Evolutionary conservation across 331 rosid genomes (phyloP), one percentile per base, ranked within the genome.

Genomic region (Cydonia oblonga): DNA sequence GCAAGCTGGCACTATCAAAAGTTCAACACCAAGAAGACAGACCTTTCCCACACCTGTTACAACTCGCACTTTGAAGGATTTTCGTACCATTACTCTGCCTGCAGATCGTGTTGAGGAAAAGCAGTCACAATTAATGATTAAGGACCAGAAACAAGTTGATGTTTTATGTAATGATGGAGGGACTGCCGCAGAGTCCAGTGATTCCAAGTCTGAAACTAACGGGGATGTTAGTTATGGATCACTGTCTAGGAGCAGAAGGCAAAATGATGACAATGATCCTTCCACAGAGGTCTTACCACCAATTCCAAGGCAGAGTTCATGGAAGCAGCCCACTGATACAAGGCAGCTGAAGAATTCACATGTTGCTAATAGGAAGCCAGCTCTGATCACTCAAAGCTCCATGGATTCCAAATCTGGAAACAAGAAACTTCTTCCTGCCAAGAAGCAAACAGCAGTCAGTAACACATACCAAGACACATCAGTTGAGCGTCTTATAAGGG

Each of bases 401-500:
- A 76, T 72, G 73, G 99, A 91, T 58, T 70, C 71, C 57, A 95
- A 90, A 73, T 63, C 74, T 75, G 91, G 84, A 35, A 95, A 79
- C 83, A 95, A 95, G 85, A 95, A 95, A 76, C 81, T 71, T 75
- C 83, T 72, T 80, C 79, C 96, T 71, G 81, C 79, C 79, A 95
- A 95, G 86, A 95, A 90, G 88, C 99, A 85, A 77, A 72, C 73
- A 66, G 70, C 90, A 72, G 79, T 61, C 24, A 84, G 83, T 78
- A 73, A 73, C 60, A 80, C 72, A 71, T 82, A 92, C 79, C 97
- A 88, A 74, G 97, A 95, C 81, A 81, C 97, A 1, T 95, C 99
- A 0, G 96, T 95, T 61, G 99, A 95, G 81, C 96, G 97, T 74
- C 99, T 95, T 61, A 91, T 95, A 82, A 86, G 99, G 71, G 97